Base-by-base conservation (phyloP, 164 flowering plant species). In the Vitis rotundifolia region DNA sequence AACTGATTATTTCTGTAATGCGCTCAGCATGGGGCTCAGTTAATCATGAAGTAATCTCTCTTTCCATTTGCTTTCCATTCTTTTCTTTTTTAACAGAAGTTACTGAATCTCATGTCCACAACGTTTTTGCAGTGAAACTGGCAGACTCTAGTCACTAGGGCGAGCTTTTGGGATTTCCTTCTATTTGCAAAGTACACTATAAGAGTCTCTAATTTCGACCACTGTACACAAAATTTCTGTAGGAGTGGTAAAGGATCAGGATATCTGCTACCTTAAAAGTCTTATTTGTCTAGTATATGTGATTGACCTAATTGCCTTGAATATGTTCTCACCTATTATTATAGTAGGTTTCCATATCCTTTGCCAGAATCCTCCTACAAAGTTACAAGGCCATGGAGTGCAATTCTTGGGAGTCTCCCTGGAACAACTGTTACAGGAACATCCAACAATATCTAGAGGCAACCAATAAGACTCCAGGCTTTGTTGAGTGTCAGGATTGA, bases 111-210 rank as follows among this genome's bases (percentile, higher is more conserved):
- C 47, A 28, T 9, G 7, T 60, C 26, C 58, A 61, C 48, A 53
- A 54, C 60, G 26, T 67, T 22, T 22, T 82, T 86, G 80, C 90
- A 95, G 99, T 93, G 98, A 98, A 93, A 93, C 79, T 89, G 94
- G 99, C 92, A 87, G 83, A 93, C 98, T 5, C 86, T 95, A 71
- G 55, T 90, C 60, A 91, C 91, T 9, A 96, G 92, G 71, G 80
- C 80, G 19, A 18, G 64, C 14, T 95, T 95, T 76, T 74, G 91
- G 64, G 73, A 71, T 55, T 91, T 95, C 84, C 94, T 95, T 71
- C 84, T 90, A 13, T 11, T 75, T 31, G 86, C 97, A 5, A 95
- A 90, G 66, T 81, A 77, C 74, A 82, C 91, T 52, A 97, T 93
- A 87, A 93, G 97, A 28, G 12, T 15, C 66, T 56, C 15, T 11